Conservation (phyloP, 371 early-diverging fungal genomes). For the Mortierella sp. region DNA sequence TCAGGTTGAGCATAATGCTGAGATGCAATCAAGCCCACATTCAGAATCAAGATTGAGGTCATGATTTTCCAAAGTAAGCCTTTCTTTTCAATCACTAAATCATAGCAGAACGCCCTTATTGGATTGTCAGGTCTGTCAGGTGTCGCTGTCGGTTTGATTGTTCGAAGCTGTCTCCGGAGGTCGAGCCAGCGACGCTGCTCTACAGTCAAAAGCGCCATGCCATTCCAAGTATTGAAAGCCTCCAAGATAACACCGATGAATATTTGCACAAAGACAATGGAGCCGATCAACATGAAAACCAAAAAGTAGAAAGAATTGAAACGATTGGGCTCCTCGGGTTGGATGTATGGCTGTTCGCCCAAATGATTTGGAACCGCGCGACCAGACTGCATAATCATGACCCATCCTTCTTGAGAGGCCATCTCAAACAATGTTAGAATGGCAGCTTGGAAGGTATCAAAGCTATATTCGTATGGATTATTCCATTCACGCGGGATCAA, state of each 20-base stretch:
- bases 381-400: slow-evolving; percentile 36
- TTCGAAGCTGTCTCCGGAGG: slow-evolving; percentile 61
- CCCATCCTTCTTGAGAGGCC: slow-evolving; percentile 72
- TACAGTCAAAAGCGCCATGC: slow-evolving; percentile 63
- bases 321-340: slow-evolving; percentile 55
- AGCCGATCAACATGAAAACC: slow-evolving; percentile 67
- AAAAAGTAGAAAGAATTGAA: slow-evolving; percentile 64
- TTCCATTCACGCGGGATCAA: slow-evolving; percentile 61
- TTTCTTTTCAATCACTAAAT: slow-evolving; percentile 61
- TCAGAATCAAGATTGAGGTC: slow-evolving; percentile 52
- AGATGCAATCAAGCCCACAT: slow-evolving; percentile 61
- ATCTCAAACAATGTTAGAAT: slow-evolving; percentile 64
- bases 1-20: slow-evolving; percentile 63
- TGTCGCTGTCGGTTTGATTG: slow-evolving; percentile 62
- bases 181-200: slow-evolving; percentile 67
- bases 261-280: slow-evolving; percentile 65
- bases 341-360: slow-evolving; percentile 59
- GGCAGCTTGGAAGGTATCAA: slow-evolving; percentile 61
- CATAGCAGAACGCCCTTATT: slow-evolving; percentile 61
- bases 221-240: slow-evolving; percentile 65
- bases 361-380: slow-evolving; percentile 41
- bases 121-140: slow-evolving; percentile 56
- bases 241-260: slow-evolving; percentile 72
- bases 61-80: slow-evolving; percentile 61
- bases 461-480: slow-evolving; percentile 67